A percentile compares a stretch with the other conserved stretches of the same genome.
Conservation (phyloP, 2,329 filamentous ascomycete species). For the Metarhizium brunneum region DNA sequence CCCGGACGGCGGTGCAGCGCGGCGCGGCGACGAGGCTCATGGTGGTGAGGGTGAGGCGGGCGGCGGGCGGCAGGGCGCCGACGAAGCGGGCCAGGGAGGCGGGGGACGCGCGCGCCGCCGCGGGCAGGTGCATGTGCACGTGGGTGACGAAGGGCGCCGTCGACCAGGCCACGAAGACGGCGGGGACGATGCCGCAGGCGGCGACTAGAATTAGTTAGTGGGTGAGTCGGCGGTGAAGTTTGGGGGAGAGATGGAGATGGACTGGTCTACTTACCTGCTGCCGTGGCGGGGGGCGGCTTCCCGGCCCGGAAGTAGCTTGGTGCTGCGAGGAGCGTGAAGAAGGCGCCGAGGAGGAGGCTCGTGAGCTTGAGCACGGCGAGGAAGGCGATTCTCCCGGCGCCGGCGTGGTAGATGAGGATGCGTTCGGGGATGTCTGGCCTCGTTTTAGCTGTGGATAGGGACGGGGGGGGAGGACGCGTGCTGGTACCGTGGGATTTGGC, state of each 20-base stretch:
- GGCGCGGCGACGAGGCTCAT: conserved; percentile 48
- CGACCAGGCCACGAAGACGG: conserved; percentile 54
- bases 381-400: conserved; percentile 56
- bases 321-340: conserved; percentile 55
- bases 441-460: neutral
- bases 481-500: conserved; percentile 13
- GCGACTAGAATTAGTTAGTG: conserved; percentile 32
- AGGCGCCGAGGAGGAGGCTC: conserved; percentile 58
- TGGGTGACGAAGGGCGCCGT: conserved; percentile 64
- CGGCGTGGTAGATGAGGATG: conserved; percentile 67
- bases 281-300: conserved; percentile 24
- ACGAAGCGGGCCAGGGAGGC: conserved; percentile 45
- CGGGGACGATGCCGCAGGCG: conserved; percentile 52
- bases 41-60: conserved; percentile 42
- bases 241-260: neutral
- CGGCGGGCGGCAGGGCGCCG: conserved; percentile 32
- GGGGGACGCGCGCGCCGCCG: conserved; percentile 52
- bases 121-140: conserved; percentile 60
- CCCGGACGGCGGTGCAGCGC: conserved; percentile 34
- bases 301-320: conserved; percentile 44
- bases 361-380: conserved; percentile 63
- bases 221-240: neutral
- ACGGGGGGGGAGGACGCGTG: neutral
- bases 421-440: conserved; percentile 41
- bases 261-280: conserved; percentile 23